Evolutionary conservation across 495 filamentous ascomycete species (phyloP), one percentile per base, ranked within the genome.

Genomic region (Xeromyces bisporus): DNA sequence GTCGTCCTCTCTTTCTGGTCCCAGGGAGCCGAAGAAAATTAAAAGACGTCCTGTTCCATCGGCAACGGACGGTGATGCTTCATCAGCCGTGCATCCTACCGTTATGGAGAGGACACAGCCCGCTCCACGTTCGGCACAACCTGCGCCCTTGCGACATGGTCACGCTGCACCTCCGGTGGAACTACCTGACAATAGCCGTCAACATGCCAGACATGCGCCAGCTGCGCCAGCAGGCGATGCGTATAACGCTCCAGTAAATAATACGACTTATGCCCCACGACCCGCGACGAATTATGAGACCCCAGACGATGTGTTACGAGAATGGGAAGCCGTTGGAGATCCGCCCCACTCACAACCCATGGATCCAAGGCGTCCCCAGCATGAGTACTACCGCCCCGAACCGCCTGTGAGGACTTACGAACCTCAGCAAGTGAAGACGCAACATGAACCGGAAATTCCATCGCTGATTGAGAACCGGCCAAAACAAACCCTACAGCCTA

Each of bases 21-120:
- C 73, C n/a, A 59, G 68, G 37, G 61, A 72, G 39, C 50, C 58
- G 18, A 71, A 71, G 39, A 54, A 69, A 11, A 60, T 83, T 26
- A 86, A 82, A 52, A 64, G 85, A 37, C 71, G 85, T 20, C 85
- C 85, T 2, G 50, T 93, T 27, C 84, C 84, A 3, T 66, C 69
- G 6, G 75, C 82, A 47, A 77, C 79, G 6, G n/a, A n/a, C n/a
- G 61, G 73, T 28, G 69, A 64, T 4, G 37, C 41, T 3, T 12
- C 39, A 9, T 29, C 50, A 15, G 35, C 44, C 14, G 42, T 9
- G 9, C 26, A 45, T 18, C 50, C 50, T 23, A 20, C 39, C 13
- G 35, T 40, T 21, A 34, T 43, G 9, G 56, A 56, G 13, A 46
- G 53, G 13, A 23, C 33, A 3, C 42, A 47, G 6, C 42, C 44